Base-by-base conservation (phyloP, 441 rosid genomes). In the Euphorbia corollata region DNA sequence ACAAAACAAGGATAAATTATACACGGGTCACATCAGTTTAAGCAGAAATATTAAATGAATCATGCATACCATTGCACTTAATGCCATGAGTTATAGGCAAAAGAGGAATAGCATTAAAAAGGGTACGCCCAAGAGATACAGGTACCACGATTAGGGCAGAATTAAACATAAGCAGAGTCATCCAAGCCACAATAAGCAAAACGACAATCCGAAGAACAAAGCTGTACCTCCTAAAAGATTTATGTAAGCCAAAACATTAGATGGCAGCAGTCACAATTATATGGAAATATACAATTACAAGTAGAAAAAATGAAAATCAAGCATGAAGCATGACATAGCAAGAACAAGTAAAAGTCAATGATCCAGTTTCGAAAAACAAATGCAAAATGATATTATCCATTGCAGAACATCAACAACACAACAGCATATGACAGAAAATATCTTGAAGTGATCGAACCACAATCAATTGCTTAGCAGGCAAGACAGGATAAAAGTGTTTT, bases 51-150 rank as follows among this genome's bases (percentile, higher is more conserved):
- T 23, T 61, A 20, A 64, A 75, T 11, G 3, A 54, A 60, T 61
- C 41, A 36, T 36, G 58, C 67, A 57, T 88, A 94, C 99, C 99
- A 62, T 94, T 94, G 90, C 97, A 91, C 76, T 91, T 89, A 79
- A 94, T 82, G 73, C 98, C 99, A 69, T 94, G 98, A 68, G 99
- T 91, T 81, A 86, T 84, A 48, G 99, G 99, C 56, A 94, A 96
- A 72, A 79, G 84, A 71, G 99, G 98, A 74, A 94, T 86, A 74
- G 87, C 84, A 80, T 85, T 89, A 80, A 94, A 89, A 71, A 94
- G 84, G 62, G 84, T 83, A 68, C 97, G 96, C 43, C 99, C 99
- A 66, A 94, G 89, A 23, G 97, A 86, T 68, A 94, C 82, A 12
- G 99, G 97, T 9, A 94, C 86, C 60, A 89, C 88, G 75, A 94